Evolutionary conservation across 78 protist species (phyloP).

Genomic region (Bodo saltans): DNA sequence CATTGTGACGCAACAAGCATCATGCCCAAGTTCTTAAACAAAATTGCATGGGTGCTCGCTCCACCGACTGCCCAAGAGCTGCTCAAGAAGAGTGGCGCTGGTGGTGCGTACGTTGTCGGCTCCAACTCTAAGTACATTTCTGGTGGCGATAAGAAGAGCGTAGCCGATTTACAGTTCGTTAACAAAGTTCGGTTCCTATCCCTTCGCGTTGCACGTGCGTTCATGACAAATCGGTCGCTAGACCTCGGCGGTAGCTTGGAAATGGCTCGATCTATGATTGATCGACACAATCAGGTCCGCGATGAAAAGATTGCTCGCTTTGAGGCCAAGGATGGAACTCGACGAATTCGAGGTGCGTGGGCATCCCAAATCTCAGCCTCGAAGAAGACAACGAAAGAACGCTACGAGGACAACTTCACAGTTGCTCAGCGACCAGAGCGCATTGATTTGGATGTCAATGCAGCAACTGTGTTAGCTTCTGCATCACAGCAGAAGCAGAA

Average conservation of each 20-base stretch:
- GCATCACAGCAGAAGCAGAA: not conserved
- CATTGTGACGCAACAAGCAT: not conserved
- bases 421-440: not conserved
- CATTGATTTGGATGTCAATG: not conserved
- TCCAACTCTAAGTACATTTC: not conserved
- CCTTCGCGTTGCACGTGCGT: conserved; percentile 11
- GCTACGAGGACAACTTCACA: not conserved
- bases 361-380: not conserved
- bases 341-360: not conserved
- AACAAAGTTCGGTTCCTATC: not conserved
- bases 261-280: not conserved
- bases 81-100: too few species aligned
- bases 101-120: too few species aligned
- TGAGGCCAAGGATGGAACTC: not conserved
- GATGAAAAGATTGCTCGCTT: not conserved
- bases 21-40: not conserved
- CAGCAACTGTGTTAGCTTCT: not conserved
- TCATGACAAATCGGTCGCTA: not conserved
- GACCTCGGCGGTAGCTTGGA: not conserved
- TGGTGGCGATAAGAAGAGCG: not conserved
- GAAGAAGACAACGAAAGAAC: not conserved
- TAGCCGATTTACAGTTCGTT: not conserved
- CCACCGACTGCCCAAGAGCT: not conserved
- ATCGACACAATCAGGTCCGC: not conserved
- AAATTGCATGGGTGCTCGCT: not conserved